phyloP scores from a whole-genome alignment of 2,329 filamentous ascomycete genomes.

The Paradendryphiella salina region DNA sequence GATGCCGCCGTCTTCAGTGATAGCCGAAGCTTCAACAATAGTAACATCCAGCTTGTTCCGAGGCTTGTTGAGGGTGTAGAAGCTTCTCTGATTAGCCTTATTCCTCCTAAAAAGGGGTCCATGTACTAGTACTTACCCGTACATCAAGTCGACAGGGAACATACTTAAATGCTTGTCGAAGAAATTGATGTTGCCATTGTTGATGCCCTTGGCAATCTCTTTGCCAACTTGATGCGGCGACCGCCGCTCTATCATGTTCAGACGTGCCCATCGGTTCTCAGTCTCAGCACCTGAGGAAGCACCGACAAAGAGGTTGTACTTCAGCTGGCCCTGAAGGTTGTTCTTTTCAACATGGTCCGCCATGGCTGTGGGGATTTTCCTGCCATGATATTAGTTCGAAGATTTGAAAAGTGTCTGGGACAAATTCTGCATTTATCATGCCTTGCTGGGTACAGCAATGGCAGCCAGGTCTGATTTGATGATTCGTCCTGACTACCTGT shows the following conservation, averaged over 20 bases:
- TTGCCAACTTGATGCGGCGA: slow-evolving; percentile 89
- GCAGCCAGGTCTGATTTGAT: background rate
- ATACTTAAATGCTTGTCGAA: slow-evolving; percentile 94
- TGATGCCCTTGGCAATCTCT: slow-evolving; percentile 87
- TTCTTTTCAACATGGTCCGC: slow-evolving; percentile 87
- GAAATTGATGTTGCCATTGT: slow-evolving; percentile 84
- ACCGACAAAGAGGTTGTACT: slow-evolving; percentile 85
- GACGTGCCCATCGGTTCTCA: slow-evolving; percentile 84
- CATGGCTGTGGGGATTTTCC: slow-evolving; percentile 80
- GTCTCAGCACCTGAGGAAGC: slow-evolving; percentile 89
- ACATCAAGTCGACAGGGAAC: slow-evolving; percentile 86
- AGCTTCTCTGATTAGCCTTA: slow-evolving; percentile 53
- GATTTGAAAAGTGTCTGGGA: background rate
- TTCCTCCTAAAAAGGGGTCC: background rate
- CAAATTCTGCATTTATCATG: background rate
- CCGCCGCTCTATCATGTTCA: slow-evolving; percentile 88
- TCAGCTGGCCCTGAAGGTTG: slow-evolving; percentile 77
- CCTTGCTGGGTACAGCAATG: slow-evolving; percentile 5
- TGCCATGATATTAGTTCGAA: slow-evolving; percentile 41
- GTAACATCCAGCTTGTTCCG: slow-evolving; percentile 77
- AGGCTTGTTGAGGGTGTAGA: slow-evolving; percentile 78
- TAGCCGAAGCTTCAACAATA: slow-evolving; percentile 82
- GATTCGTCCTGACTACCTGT: background rate
- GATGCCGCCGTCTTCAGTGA: slow-evolving; percentile 86
- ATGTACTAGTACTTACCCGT: slow-evolving; percentile 52